A percentile compares a stretch with the other conserved stretches of the same genome.
These are phyloP conservation scores for Oleoguttula mirabilis DNA, from an alignment of 495 filamentous ascomycete genomes.

Conservation along the genomic window DNA sequence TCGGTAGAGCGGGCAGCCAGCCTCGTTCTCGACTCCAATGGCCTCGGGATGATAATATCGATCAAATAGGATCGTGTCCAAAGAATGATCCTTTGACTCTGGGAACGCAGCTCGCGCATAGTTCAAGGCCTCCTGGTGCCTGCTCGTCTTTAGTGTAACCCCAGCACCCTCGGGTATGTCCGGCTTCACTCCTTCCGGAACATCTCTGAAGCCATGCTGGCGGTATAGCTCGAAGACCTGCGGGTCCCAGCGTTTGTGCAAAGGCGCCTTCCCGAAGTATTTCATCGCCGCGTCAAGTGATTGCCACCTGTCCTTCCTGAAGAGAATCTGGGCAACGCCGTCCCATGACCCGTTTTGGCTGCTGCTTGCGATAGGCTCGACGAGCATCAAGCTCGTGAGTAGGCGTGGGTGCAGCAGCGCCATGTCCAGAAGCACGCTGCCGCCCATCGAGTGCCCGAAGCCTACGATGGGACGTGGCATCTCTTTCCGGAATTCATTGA, in stretches of 20 bases:
- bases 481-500: conserved; percentile 62
- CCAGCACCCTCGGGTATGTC: conserved; percentile 13
- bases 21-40: conserved; percentile 8
- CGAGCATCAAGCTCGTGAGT: conserved; percentile 53
- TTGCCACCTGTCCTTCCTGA: conserved; percentile 20
- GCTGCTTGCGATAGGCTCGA: conserved; percentile 61
- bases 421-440: conserved; percentile 42
- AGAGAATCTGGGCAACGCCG: not conserved
- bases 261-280: conserved; percentile 19
- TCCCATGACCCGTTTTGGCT: too few species aligned
- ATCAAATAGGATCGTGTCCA: too few species aligned
- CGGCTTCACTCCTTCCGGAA: conserved; percentile 13
- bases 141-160: conserved; percentile 28
- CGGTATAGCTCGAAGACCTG: conserved; percentile 20
- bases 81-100: conserved; percentile 19
- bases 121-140: conserved; percentile 32
- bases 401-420: conserved; percentile 62
- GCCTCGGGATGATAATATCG: not conserved
- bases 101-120: conserved; percentile 15
- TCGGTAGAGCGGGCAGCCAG: conserved; percentile 48
- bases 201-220: conserved; percentile 20
- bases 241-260: conserved; percentile 28
- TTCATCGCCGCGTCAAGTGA: conserved; percentile 23
- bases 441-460: conserved; percentile 76
- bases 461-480: conserved; percentile 74